Evolutionary conservation across 176 grass and related monocot genomes (phyloP).

Genomic region (Saccharum officinarum): DNA sequence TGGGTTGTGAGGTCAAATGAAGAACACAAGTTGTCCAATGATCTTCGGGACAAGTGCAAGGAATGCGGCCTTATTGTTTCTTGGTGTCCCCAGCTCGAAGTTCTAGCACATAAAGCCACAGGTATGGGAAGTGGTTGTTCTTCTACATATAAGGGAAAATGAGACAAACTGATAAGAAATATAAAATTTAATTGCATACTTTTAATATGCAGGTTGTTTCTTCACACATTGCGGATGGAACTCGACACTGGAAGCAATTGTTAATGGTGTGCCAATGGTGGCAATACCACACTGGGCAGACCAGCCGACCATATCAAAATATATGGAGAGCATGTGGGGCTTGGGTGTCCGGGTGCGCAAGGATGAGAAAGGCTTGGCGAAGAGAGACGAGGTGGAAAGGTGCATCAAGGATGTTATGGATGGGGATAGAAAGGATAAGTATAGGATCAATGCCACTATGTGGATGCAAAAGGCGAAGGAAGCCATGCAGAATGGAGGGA

Average conservation of each 20-base stretch:
- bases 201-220: no score
- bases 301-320: constrained; percentile 41
- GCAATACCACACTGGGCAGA: constrained; percentile 42
- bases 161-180: background rate
- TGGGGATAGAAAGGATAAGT: no score
- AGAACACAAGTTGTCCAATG: no score
- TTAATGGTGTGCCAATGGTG: constrained; percentile 20
- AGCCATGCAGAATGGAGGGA: no score
- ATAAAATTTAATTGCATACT: background rate
- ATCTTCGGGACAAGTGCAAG: no score
- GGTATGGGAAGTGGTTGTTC: background rate
- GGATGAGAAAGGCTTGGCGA: background rate
- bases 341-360: background rate
- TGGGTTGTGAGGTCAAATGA: no score
- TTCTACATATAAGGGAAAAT: background rate
- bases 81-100: constrained; percentile 43
- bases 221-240: no score
- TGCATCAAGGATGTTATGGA: no score
- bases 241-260: constrained; percentile 36
- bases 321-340: constrained; percentile 46
- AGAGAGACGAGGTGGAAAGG: no score
- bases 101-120: constrained; percentile 36
- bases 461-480: no score
- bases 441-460: no score
- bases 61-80: background rate